Percentiles rank a stretch among this genome's conserved stretches.
Conservation (phyloP, 73 alveolate genomes). For the Blepharisma stoltei region DNA sequence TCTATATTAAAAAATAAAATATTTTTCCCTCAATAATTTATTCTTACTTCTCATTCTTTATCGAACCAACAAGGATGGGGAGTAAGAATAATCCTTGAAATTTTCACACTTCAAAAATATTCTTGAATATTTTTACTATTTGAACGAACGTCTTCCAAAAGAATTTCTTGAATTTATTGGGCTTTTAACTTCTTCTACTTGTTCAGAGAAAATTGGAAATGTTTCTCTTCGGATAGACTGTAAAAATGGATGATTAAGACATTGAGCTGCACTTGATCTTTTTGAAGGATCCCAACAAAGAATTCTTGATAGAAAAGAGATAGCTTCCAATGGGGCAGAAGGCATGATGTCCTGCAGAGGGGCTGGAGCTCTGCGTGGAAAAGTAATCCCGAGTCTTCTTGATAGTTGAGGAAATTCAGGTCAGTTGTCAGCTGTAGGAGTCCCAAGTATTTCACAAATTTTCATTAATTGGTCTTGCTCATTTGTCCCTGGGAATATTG, state of each 20-base stretch:
- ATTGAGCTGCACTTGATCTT: conserved; percentile 87
- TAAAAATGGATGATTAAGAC: conserved; percentile 75
- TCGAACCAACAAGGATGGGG: too few relatives aligned
- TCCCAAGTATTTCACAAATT: conserved; percentile 50
- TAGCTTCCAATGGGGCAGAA: conserved; percentile 88
- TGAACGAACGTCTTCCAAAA: too few relatives aligned
- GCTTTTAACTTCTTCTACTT: not conserved
- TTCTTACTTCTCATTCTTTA: too few relatives aligned
- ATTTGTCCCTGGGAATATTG: conserved; percentile 87
- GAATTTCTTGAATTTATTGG: too few relatives aligned
- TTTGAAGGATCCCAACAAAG: conserved; percentile 91
- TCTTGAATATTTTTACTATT: too few relatives aligned
- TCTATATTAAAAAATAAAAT: too few relatives aligned
- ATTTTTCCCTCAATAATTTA: too few relatives aligned
- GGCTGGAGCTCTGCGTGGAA: conserved; percentile 67
- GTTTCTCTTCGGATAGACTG: not conserved
- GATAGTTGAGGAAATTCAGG: conserved; percentile 87
- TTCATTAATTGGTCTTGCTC: conserved; percentile 91
- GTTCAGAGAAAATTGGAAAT: conserved; percentile 18
- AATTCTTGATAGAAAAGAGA: conserved; percentile 78
- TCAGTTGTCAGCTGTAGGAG: conserved; percentile 85
- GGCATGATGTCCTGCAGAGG: conserved; percentile 59
- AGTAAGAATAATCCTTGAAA: too few relatives aligned
- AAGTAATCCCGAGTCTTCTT: conserved; percentile 60
- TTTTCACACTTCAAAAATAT: too few relatives aligned